Evolutionary conservation across 768 basidiomycete genomes (phyloP).

Genomic region (Agaricus subrufescens): DNA sequence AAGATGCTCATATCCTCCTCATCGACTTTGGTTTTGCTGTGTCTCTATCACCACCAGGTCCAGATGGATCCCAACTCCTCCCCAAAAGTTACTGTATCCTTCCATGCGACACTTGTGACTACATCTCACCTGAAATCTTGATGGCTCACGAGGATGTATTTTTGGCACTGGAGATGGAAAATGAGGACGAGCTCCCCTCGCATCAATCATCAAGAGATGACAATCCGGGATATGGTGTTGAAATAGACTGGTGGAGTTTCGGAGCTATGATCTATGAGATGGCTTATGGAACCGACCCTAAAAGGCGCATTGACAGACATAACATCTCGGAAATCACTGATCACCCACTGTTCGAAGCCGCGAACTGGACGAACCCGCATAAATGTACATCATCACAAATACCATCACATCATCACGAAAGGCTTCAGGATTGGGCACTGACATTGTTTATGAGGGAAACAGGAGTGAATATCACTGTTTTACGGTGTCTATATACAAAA

Average conservation of each 20-base stretch:
- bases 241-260: conserved; percentile 96
- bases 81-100: conserved; percentile 66
- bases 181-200: conserved; percentile 28
- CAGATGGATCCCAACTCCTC: conserved; percentile 55
- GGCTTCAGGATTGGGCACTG: too few relatives aligned
- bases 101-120: conserved; percentile 91
- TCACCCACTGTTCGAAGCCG: conserved; percentile 58
- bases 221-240: conserved; percentile 64
- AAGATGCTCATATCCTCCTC: conserved; percentile 63
- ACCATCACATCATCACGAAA: neutral
- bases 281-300: conserved; percentile 65
- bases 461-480: too few relatives aligned
- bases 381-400: conserved; percentile 34
- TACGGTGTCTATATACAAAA: too few relatives aligned
- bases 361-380: conserved; percentile 51
- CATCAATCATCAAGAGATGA: conserved; percentile 9
- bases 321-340: conserved; percentile 58
- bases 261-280: conserved; percentile 92
- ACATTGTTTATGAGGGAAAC: too few relatives aligned
- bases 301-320: conserved; percentile 59
- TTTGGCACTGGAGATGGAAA: conserved; percentile 71
- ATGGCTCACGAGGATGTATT: conserved; percentile 79
- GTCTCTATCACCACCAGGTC: conserved; percentile 50
- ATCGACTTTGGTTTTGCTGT: conserved; percentile 97
- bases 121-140: conserved; percentile 92